Evolutionary conservation across 768 basidiomycete species (phyloP), one percentile per base, ranked within the genome.

Genomic region (Pilatotrama ljubarskyi): DNA sequence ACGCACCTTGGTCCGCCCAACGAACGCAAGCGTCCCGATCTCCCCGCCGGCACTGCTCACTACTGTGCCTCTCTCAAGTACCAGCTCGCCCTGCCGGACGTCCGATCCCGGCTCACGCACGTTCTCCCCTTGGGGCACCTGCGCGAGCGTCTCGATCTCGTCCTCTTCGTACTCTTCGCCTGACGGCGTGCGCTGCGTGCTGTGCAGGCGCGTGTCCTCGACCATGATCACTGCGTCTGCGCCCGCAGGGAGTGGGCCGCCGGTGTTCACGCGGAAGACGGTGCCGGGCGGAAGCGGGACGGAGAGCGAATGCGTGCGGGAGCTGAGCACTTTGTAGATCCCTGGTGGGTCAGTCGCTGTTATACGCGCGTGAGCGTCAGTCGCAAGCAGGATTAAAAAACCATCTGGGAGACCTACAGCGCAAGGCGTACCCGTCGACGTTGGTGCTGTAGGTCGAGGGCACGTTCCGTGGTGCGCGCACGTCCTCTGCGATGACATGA

Each of bases 191-290:
- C 75, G 71, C 53, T 73, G 61, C 1, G 82, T 81, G 2, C 84
- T 83, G n/a, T 84, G 77, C 7, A 96, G 78, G 57, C 83, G 82
- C 0, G 93, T 95, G 70, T 95, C 93, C 74, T 96, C 93, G 18
- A 96, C 93, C 93, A 95, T 95, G 72, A 96, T 86, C 2, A 94
- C 87, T 0, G 91, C 76, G 68, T 95, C 87, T 7, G 87, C 73
- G 5, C 90, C 92, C 0, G 74, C 70, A 1, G 93, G 93, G 2
- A 96, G 75, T 0, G 91, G 90, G 0, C 83, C 88, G 6, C 93
- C 93, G 0, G 93, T 96, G 73, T 94, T 95, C 71, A 96, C 83
- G 43, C 93, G 86, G 70, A 84, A 90, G 38, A 83, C 73, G 18
- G 75, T 68, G 9, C 84, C 76, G 0, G 70, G 59, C 22, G 87